phyloP scores from a whole-genome alignment of 768 basidiomycete species.

The Dioszegia hungarica region DNA sequence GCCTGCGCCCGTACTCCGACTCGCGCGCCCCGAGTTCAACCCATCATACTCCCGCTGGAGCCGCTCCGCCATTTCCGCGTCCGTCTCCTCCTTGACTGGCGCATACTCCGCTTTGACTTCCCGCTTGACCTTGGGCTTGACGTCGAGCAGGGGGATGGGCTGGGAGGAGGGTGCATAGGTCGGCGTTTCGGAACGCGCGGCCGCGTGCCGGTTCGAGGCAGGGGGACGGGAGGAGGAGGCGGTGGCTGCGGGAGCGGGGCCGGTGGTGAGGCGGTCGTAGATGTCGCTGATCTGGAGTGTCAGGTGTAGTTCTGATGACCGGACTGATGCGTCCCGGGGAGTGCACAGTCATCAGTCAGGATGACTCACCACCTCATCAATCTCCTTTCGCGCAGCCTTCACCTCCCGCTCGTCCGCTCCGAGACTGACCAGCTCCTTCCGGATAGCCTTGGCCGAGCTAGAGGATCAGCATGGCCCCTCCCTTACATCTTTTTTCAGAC shows the following conservation, averaged over 20 bases:
- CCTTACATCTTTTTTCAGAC: background rate
- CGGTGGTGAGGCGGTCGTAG: constrained; percentile 32
- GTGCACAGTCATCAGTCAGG: no score
- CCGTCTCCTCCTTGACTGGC: constrained; percentile 55
- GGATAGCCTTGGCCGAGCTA: constrained; percentile 70
- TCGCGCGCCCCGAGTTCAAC: constrained; percentile 25
- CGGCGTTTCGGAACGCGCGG: constrained; percentile 9
- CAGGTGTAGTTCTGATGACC: background rate
- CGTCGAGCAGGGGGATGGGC: constrained; percentile 5
- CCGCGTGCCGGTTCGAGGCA: constrained; percentile 12
- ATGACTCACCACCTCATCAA: constrained; percentile 63
- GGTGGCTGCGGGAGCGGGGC: background rate
- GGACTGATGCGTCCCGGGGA: background rate
- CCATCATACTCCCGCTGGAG: constrained; percentile 65
- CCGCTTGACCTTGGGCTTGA: constrained; percentile 2
- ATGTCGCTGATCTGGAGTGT: constrained; percentile 29
- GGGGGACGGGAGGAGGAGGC: constrained; percentile 16
- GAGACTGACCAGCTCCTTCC: constrained; percentile 59
- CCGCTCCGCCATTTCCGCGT: constrained; percentile 67
- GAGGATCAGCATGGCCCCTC: background rate
- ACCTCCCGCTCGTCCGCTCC: constrained; percentile 56
- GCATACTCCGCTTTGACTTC: background rate
- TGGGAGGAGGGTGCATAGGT: constrained; percentile 21
- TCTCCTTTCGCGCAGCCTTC: constrained; percentile 62
- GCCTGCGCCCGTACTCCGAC: constrained; percentile 50